Base-by-base conservation (phyloP, 192 early-diverging fungal genomes). In the Chytriomyces sp. region DNA sequence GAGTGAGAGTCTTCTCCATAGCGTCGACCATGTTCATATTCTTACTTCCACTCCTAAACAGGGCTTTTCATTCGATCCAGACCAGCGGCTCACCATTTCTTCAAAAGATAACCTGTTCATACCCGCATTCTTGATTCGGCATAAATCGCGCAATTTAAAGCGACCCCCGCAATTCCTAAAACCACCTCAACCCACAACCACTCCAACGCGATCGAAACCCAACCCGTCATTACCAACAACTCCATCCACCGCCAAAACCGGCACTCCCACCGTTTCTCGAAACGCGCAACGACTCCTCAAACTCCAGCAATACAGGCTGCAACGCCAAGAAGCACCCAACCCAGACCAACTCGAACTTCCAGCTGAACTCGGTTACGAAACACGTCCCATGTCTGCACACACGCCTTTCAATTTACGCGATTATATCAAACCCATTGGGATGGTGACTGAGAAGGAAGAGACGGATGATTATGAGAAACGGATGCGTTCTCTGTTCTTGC, bases 401-500 rank as follows among this genome's bases (percentile, higher is more conserved):
- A 49, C 35, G 35, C 69, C 60, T 24, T 78, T 70, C 77, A 26
- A 20, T 6, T 43, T 78, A 13, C 48, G 49, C 48, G 45, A 78
- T 5, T 49, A 78, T 46, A 46, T 78, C 45, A 35, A 45, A 8
- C 26, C 57, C 8, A 64, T 23, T 7, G 65, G 61, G 26, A 62
- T 78, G 77, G 35, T 64, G 16, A 20, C 43, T 13, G 48, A 50
- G 8, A 45, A 64, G 35, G 69, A 71, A 20, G 60, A n/a, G n/a
- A 48, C 24, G 26, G 68, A 78, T 47, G 68, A 78, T 49, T 78
- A 63, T 53, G 69, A 78, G 9, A 49, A 60, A 28, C 9, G 60
- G 35, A 78, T 78, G 77, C 26, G 77, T 7, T 24, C 35, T 2
- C 62, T 78, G 61, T 78, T 78, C 53, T 47, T 78, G 24, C 77